Base-by-base conservation (phyloP, 495 filamentous ascomycete genomes). In the Astrothelium subdiscretum region DNA sequence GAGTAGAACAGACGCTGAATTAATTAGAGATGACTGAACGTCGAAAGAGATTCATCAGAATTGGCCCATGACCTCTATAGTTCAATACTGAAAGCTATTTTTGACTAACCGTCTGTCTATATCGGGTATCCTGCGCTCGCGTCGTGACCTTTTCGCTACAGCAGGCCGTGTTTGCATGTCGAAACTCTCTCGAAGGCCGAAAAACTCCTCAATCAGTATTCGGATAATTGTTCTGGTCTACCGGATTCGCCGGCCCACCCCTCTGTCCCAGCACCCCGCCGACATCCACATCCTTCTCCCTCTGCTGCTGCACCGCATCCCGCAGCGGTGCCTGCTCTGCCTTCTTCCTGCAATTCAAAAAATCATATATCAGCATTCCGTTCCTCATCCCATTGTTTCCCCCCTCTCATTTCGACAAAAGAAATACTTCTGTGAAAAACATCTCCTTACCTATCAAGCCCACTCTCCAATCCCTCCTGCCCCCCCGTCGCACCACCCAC, bases 211-310 rank as follows among this genome's bases (percentile, higher is more conserved):
- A 18, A 3, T 31, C 5, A 2, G 62, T 60, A 62, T 71, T 70
- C n/a, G 67, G 66, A 44, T 71, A 71, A 12, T 44, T 48, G 32
- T 58, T 63, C 54, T 72, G 67, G 52, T 71, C 73, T 12, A 75
- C 72, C 32, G 72, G 65, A 57, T 69, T 76, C 62, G 71, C 75
- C 58, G 74, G 72, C 29, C 74, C 75, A 35, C 75, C 75, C 57
- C 63, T 31, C 70, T 76, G 73, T 26, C 72, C 73, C 61, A 74
- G 40, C 26, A 68, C 67, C 11, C 74, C 72, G 13, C 65, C 74
- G 61, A 73, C 69, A 66, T 71, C 72, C 12, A 68, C 61, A 18
- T 67, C 57, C 26, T 65, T 35, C 48, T 62, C n/a, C 61, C 70
- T 63, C 64, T 71, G 20, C 69, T 65, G 57, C 64, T 76, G 57